Percentiles rank a stretch among this genome's conserved stretches.
These are phyloP conservation scores for Auriculariales sp. DNA, from an alignment of 768 basidiomycete genomes.

Conservation along the genomic window DNA sequence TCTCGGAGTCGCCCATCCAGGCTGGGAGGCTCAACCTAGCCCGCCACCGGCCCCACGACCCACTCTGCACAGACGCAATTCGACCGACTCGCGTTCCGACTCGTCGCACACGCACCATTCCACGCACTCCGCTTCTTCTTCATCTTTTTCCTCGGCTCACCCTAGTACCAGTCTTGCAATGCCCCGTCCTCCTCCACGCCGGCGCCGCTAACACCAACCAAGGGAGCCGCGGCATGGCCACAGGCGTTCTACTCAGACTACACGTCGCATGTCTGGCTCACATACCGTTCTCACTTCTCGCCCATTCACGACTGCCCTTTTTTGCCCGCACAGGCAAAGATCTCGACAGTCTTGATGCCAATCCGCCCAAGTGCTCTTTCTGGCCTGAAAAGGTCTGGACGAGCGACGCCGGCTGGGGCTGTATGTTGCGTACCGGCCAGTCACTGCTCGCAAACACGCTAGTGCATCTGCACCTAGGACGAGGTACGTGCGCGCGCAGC, in stretches of 20 bases:
- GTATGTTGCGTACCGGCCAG: slow-evolving; percentile 83
- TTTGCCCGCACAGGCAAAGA: slow-evolving; percentile 11
- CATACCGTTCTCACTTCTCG: slow-evolving; percentile 77
- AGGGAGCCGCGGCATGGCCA: slow-evolving; percentile 40
- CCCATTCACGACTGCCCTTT: slow-evolving; percentile 59
- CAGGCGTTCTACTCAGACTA: slow-evolving; percentile 81
- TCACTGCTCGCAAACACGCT: slow-evolving; percentile 69
- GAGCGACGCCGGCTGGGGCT: slow-evolving; percentile 81
- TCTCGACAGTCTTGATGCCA: not conserved
- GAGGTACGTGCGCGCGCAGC: slow-evolving; percentile 32
- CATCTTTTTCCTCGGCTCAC: slow-evolving; percentile 24
- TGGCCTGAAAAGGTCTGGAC: slow-evolving; percentile 74
- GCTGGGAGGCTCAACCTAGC: slow-evolving; percentile 37
- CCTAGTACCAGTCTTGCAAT: slow-evolving; percentile 19
- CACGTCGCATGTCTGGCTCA: slow-evolving; percentile 76
- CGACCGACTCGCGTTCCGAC: slow-evolving; percentile 26
- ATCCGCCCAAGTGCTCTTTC: slow-evolving; percentile 36
- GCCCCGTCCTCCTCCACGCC: slow-evolving; percentile 19
- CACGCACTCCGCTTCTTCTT: slow-evolving; percentile 29
- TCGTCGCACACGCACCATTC: slow-evolving; percentile 22
- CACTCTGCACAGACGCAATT: slow-evolving; percentile 20
- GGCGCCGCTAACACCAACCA: slow-evolving; percentile 6
- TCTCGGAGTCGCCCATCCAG: slow-evolving; percentile 68
- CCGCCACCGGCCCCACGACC: slow-evolving; percentile 10
- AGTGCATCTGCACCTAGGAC: slow-evolving; percentile 58